Conservation (phyloP, 106 monocot species). For the Dendrobium nobile region DNA sequence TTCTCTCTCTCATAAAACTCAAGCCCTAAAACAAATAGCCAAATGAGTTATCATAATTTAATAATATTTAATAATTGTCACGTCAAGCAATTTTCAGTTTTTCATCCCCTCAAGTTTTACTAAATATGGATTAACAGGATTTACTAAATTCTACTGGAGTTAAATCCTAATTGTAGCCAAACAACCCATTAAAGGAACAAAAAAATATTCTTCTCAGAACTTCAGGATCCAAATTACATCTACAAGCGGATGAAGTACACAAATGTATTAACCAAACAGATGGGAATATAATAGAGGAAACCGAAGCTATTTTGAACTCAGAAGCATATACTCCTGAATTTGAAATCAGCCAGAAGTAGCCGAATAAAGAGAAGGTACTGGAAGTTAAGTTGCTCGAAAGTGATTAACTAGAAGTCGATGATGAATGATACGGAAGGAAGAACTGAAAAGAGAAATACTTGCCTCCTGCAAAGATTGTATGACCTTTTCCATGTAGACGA, state of each 20-base stretch:
- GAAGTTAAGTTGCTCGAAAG: neutral
- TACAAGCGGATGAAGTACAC: neutral
- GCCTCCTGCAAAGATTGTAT: slow-evolving; percentile 86
- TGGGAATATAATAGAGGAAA: neutral
- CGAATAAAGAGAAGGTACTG: neutral
- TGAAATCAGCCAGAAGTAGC: neutral
- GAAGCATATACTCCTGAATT: neutral
- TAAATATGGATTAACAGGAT: too few species aligned
- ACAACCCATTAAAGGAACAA: too few species aligned
- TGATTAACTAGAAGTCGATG: neutral
- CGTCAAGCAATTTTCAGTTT: too few species aligned
- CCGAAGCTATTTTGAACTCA: too few species aligned
- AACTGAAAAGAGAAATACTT: neutral
- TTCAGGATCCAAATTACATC: neutral
- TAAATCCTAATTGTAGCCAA: too few species aligned
- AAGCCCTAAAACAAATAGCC: too few species aligned
- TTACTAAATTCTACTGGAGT: too few species aligned
- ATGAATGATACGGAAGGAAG: neutral
- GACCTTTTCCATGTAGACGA: slow-evolving; percentile 97
- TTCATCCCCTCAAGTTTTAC: too few species aligned
- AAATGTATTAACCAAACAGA: neutral
- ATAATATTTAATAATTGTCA: too few species aligned
- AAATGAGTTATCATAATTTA: too few species aligned
- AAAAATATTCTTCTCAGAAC: too few species aligned
- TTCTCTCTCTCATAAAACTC: too few species aligned